Evolutionary conservation across 768 basidiomycete genomes (phyloP).

Genomic region (Sutorius australiensis): DNA sequence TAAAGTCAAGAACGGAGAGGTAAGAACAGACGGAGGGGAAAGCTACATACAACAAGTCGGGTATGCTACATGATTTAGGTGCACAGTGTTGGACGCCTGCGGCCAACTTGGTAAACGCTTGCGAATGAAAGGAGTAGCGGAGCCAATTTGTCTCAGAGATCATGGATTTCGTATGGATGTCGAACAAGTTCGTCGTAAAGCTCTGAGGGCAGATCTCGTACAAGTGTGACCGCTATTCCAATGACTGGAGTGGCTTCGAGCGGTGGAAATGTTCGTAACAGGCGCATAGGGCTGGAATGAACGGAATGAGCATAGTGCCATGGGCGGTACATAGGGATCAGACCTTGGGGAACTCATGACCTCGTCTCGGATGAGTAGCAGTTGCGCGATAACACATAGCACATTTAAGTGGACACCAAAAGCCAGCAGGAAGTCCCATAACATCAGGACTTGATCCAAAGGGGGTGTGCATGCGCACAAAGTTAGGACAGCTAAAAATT

Average conservation of each 20-base stretch:
- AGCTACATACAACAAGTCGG: slow-evolving; percentile 16
- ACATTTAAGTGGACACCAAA: slow-evolving; percentile 97
- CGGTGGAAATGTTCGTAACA: slow-evolving; percentile 90
- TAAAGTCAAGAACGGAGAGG: neutral
- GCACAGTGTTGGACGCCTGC: slow-evolving; percentile 12
- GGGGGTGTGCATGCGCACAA: slow-evolving; percentile 97
- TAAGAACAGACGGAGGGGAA: neutral
- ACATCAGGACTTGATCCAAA: slow-evolving; percentile 85
- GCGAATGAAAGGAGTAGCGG: neutral
- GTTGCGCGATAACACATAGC: slow-evolving; percentile 93
- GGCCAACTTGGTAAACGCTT: slow-evolving; percentile 8
- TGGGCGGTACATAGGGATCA: slow-evolving; percentile 17
- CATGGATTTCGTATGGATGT: slow-evolving; percentile 68
- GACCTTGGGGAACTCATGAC: slow-evolving; percentile 87
- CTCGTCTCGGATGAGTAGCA: slow-evolving; percentile 84
- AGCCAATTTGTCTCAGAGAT: slow-evolving; percentile 11
- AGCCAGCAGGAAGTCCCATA: slow-evolving; percentile 97
- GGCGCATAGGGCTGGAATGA: slow-evolving; percentile 78
- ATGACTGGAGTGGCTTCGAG: slow-evolving; percentile 84
- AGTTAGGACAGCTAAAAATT: slow-evolving; percentile 74
- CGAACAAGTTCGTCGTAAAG: slow-evolving; percentile 86
- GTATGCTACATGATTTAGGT: slow-evolving; percentile 27
- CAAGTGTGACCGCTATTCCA: slow-evolving; percentile 89
- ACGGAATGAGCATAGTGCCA: neutral
- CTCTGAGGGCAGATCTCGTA: slow-evolving; percentile 83